Evolutionary conservation across 2,329 filamentous ascomycete species (phyloP).

Genomic region (Colletotrichum sansevieriae): DNA sequence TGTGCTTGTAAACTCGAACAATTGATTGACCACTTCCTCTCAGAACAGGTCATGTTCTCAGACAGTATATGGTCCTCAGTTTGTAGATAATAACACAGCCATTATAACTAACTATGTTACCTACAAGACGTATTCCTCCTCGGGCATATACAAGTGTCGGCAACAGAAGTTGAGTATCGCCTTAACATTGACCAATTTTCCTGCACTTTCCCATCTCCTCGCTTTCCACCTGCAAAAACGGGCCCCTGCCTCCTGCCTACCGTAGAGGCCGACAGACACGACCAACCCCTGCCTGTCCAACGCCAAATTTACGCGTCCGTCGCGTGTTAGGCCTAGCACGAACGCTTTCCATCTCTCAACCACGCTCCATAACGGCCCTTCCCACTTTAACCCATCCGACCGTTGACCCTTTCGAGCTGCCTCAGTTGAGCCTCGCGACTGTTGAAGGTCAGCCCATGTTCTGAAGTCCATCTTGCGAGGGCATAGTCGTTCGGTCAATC

Average conservation of each 20-base stretch:
- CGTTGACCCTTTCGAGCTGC: conserved; percentile 14
- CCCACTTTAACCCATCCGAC: conserved; percentile 18
- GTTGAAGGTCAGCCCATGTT: background rate
- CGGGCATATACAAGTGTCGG: too few species aligned
- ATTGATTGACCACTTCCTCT: too few species aligned
- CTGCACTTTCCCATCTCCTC: conserved; percentile 9
- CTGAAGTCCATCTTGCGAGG: background rate
- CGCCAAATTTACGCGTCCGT: conserved; percentile 51
- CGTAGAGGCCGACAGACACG: conserved; percentile 24
- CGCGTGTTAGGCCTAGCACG: conserved; percentile 46
- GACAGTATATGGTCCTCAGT: too few species aligned
- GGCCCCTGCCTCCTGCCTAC: background rate
- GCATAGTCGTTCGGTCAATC: too few species aligned
- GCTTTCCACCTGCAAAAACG: background rate
- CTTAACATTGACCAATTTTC: background rate
- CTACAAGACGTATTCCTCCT: too few species aligned
- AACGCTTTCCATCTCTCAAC: conserved; percentile 10
- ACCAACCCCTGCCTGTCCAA: conserved; percentile 42
- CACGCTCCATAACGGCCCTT: conserved; percentile 15
- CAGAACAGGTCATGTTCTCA: too few species aligned
- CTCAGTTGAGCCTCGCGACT: background rate
- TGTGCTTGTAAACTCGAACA: too few species aligned
- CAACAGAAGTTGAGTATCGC: background rate
- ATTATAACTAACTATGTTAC: too few species aligned
- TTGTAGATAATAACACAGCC: too few species aligned